Conservation (phyloP, 2,329 filamentous ascomycete species). For the Colletotrichum sp. region DNA sequence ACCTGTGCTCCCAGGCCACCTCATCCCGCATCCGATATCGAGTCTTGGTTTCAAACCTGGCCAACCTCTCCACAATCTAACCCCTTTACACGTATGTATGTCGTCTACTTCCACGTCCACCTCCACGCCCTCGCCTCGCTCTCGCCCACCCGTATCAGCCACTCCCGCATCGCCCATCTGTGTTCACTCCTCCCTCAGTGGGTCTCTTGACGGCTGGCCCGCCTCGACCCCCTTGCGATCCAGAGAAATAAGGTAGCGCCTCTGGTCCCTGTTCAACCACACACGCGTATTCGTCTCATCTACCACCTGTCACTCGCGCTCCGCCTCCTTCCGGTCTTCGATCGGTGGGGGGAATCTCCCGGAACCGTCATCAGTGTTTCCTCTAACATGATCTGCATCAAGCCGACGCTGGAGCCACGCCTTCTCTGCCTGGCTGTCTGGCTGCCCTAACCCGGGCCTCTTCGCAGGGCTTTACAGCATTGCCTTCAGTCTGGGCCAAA, state of each 20-base stretch:
- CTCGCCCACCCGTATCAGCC: neutral
- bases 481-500: neutral
- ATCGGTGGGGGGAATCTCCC: constrained; percentile 24
- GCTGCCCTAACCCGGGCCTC: neutral
- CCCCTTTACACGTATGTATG: constrained; percentile 1
- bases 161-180: neutral
- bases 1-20: neutral
- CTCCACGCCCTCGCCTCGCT: neutral
- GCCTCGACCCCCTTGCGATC: constrained; percentile 5
- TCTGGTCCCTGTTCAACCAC: constrained; percentile 7
- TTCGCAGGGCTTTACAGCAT: neutral
- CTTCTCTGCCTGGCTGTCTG: neutral
- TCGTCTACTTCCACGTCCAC: neutral
- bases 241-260: constrained; percentile 16
- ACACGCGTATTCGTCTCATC: constrained; percentile 27
- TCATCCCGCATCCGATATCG: constrained; percentile 2
- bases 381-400: constrained; percentile 25
- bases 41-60: constrained; percentile 4
- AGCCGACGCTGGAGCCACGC: constrained; percentile 10
- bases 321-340: constrained; percentile 29
- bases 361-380: constrained; percentile 23
- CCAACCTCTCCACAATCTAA: constrained; percentile 1
- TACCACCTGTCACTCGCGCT: constrained; percentile 23
- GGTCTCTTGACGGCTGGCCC: neutral
- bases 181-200: neutral